Base-by-base conservation (phyloP, 2,329 filamentous ascomycete species). In the Aschersonia sp. region DNA sequence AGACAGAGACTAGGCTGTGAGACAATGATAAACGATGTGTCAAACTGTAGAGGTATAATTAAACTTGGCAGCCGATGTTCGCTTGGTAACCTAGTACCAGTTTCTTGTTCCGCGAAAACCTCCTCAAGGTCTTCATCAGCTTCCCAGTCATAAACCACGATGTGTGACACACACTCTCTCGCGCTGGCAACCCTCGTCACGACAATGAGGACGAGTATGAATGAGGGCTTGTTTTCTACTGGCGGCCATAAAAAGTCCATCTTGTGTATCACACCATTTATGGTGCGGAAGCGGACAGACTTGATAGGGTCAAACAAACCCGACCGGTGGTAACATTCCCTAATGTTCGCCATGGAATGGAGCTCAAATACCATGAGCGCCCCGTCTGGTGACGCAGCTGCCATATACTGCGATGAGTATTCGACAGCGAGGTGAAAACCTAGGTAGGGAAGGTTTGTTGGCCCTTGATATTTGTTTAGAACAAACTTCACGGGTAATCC, bases 231-330 rank as follows among this genome's bases (percentile, higher is more conserved):
- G 51, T 89, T 81, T 47, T 78, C 74, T 0, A 74, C 65, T 7
- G 73, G 72, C 5, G 89, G 85, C 50, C 84, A 79, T 3, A 98
- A 71, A 53, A 97, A 98, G 29, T 89, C 84, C 72, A 96, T 82
- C 55, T 87, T 85, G 56, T 91, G 73, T 48, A 97, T 86, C n/a
- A 82, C 72, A 1, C 86, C 89, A 5, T 80, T 75, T 5, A 88
- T 69, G 7, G 62, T 53, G 7, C 73, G 69, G 20, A 69, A 58
- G 20, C 64, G 58, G 40, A 56, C 61, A 0, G 61, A 63, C 51
- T 71, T 71, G 49, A 94, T 74, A 2, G 84, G 84, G 7, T 70
- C 62, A 50, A 85, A 62, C 52, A 65, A 58, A n/a, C 67, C 62
- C 32, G 60, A 58, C 40, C 57, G 53, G 12, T 57, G 59, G 57